phyloP scores from a whole-genome alignment of 495 filamentous ascomycete genomes.

The Usnea hakonensis region DNA sequence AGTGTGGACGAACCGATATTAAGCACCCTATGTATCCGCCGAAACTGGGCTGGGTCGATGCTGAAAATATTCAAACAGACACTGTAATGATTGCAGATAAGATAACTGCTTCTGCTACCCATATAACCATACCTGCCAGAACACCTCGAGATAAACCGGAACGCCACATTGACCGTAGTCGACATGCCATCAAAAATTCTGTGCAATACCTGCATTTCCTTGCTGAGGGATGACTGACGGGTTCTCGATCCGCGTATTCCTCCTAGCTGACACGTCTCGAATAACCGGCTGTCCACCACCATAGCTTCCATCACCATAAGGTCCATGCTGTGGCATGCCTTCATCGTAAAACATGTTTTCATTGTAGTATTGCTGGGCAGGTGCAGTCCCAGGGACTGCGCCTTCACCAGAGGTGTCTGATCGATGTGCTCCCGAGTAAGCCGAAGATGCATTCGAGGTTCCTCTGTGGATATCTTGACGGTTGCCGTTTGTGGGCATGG shows the following conservation, averaged over 20 bases:
- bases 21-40: constrained; percentile 1
- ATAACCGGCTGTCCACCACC: constrained; percentile 69
- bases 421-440: constrained; percentile 73
- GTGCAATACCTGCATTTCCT: constrained; percentile 89
- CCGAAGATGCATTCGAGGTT: constrained; percentile 92
- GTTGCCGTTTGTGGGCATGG: constrained; percentile 55
- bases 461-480: constrained; percentile 66
- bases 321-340: constrained; percentile 44
- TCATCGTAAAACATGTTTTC: constrained; percentile 50
- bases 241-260: constrained; percentile 92
- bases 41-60: constrained; percentile 1
- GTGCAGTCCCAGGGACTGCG: constrained; percentile 44
- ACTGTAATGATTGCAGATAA: constrained; percentile 11
- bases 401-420: constrained; percentile 81
- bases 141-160: constrained; percentile 1
- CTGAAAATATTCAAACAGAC: constrained; percentile 6
- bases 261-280: constrained; percentile 80
- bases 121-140: constrained; percentile 6
- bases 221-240: constrained; percentile 78
- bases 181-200: constrained; percentile 66
- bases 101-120: constrained; percentile 4
- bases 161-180: not conserved
- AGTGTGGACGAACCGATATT: not conserved
- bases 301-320: constrained; percentile 50
- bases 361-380: constrained; percentile 42